These are phyloP conservation scores for Aspergillus egyptiacus DNA, from an alignment of 495 filamentous ascomycete species.

Conservation along the genomic window DNA sequence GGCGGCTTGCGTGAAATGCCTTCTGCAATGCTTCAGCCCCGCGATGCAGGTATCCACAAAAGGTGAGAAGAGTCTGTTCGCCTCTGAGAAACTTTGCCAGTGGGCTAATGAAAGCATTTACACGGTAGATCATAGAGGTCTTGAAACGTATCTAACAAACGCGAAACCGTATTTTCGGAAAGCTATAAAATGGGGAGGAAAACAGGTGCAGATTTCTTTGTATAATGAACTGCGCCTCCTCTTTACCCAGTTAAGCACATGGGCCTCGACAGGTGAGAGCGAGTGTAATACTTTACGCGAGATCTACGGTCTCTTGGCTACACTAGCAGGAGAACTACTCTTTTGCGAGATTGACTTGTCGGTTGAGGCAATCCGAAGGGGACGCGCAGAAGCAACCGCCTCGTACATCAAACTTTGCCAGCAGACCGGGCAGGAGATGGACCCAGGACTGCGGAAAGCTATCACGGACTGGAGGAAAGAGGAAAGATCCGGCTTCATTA, in stretches of 20 bases:
- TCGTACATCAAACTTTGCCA: slow-evolving; percentile 32
- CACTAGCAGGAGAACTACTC: slow-evolving; percentile 27
- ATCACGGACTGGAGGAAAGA: slow-evolving; percentile 28
- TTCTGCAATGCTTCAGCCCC: slow-evolving; percentile 43
- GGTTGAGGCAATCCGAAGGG: slow-evolving; percentile 37
- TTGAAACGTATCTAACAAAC: slow-evolving; percentile 29
- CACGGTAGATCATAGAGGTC: slow-evolving; percentile 16
- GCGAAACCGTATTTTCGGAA: slow-evolving; percentile 28
- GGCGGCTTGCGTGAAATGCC: slow-evolving; percentile 41
- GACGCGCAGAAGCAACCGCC: slow-evolving; percentile 34
- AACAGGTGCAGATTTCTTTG: slow-evolving; percentile 37
- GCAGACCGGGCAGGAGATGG: slow-evolving; percentile 25
- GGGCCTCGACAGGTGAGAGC: slow-evolving; percentile 14
- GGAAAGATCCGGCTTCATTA: slow-evolving; percentile 35
- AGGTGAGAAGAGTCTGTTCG: slow-evolving; percentile 24
- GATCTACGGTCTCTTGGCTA: slow-evolving; percentile 24
- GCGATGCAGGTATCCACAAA: slow-evolving; percentile 18
- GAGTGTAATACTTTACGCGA: slow-evolving; percentile 21
- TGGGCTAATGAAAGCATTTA: slow-evolving; percentile 20
- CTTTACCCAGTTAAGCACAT: slow-evolving; percentile 31
- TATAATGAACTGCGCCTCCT: slow-evolving; percentile 40
- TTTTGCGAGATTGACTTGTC: slow-evolving; percentile 32
- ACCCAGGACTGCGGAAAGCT: slow-evolving; percentile 16
- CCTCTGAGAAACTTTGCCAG: background rate
- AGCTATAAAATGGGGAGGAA: slow-evolving; percentile 31